A percentile compares a stretch with the other conserved stretches of the same genome.
phyloP scores from a whole-genome alignment of 1,284 basidiomycete species.

The Ustanciosporium gigantosporum region DNA sequence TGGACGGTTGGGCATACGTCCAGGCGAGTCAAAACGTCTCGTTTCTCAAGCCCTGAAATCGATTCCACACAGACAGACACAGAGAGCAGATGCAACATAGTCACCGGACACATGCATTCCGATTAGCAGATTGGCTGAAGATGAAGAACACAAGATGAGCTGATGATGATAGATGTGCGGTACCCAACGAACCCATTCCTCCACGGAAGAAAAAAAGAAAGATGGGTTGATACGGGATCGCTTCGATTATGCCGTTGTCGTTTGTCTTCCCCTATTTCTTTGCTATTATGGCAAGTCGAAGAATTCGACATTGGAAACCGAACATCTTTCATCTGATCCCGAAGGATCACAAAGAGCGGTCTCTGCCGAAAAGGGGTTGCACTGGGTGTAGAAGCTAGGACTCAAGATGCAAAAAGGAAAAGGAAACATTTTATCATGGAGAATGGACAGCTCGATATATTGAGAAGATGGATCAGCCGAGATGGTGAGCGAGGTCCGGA shows the following conservation, averaged over 20 bases:
- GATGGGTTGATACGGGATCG: slow-evolving; percentile 1
- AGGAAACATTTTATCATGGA: too few species aligned
- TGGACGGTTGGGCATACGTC: too few species aligned
- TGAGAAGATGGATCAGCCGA: too few species aligned
- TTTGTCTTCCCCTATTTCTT: slow-evolving; percentile 1
- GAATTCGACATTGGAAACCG: neutral
- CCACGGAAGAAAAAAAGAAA: neutral
- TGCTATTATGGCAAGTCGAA: neutral
- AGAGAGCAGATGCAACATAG: too few species aligned
- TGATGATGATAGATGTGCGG: slow-evolving; percentile 1
- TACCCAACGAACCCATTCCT: slow-evolving; percentile 1
- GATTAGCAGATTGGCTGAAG: too few species aligned
- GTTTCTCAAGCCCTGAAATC: too few species aligned
- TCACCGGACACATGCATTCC: too few species aligned
- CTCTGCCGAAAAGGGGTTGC: slow-evolving; percentile 2
- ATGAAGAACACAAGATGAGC: too few species aligned
- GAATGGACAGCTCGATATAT: too few species aligned
- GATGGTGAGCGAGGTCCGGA: neutral
- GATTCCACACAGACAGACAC: too few species aligned
- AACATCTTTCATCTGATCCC: slow-evolving; percentile 2
- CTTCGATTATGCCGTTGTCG: neutral
- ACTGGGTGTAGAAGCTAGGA: neutral
- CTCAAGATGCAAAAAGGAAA: too few species aligned
- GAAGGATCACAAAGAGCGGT: slow-evolving; percentile 1
- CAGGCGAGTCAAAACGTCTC: too few species aligned